Evolutionary conservation across 129 eudicot species (phyloP).

Genomic region (Chrysanthemum makinoi): DNA sequence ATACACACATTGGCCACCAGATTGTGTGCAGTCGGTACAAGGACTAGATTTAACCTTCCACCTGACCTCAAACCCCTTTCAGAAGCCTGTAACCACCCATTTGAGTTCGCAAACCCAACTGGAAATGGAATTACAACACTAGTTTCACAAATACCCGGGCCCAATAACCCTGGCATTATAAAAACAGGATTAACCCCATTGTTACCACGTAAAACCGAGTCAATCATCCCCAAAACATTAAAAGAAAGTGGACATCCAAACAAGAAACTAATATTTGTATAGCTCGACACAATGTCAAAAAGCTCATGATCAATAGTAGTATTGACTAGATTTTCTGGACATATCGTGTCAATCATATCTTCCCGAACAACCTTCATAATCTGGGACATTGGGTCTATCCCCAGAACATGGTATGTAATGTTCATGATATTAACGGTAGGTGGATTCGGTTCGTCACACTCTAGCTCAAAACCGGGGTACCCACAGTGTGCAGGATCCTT

Average conservation of each 20-base stretch:
- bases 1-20: constrained; percentile 60
- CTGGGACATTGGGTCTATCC: constrained; percentile 28
- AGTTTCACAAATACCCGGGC: constrained; percentile 48
- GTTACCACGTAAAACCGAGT: constrained; percentile 21
- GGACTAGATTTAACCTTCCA: constrained; percentile 42
- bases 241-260: constrained; percentile 49
- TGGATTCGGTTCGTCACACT: constrained; percentile 22
- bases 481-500: constrained; percentile 53
- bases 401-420: constrained; percentile 36
- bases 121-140: constrained; percentile 55
- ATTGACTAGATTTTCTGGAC: constrained; percentile 47
- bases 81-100: constrained; percentile 30
- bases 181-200: constrained; percentile 20
- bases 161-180: constrained; percentile 37
- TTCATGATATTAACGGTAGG: constrained; percentile 36
- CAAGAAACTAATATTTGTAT: constrained; percentile 38
- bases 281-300: constrained; percentile 43
- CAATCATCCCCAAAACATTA: background rate
- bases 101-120: constrained; percentile 26
- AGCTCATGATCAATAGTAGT: constrained; percentile 47
- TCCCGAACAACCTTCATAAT: constrained; percentile 41
- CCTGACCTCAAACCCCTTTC: constrained; percentile 47
- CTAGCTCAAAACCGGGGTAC: constrained; percentile 52
- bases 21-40: constrained; percentile 44
- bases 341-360: constrained; percentile 40